Percentiles rank a stretch among this genome's conserved stretches.
These are phyloP conservation scores for Sphagnum contortum DNA, from an alignment of 225 moss, liverwort and hornwort genomes.

Conservation along the genomic window DNA sequence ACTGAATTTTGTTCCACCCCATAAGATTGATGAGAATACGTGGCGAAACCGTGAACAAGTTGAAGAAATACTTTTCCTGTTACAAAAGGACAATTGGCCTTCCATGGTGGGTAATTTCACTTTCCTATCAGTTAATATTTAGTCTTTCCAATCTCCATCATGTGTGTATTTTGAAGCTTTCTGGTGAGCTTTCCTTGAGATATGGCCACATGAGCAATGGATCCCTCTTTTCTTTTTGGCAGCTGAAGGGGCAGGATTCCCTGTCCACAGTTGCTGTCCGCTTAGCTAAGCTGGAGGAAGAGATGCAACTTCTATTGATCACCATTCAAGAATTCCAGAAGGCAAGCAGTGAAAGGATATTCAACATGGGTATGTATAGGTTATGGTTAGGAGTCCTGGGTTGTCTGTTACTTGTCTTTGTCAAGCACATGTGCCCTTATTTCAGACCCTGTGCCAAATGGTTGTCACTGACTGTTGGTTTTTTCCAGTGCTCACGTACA, in stretches of 20 bases:
- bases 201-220: no score
- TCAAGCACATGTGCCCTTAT: background rate
- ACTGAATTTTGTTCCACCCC: constrained; percentile 44
- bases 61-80: constrained; percentile 61
- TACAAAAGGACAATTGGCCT: constrained; percentile 63
- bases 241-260: constrained; percentile 35
- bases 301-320: constrained; percentile 24
- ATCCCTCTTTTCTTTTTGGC: constrained; percentile 2
- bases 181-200: background rate
- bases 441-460: background rate
- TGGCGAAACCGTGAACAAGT: constrained; percentile 93
- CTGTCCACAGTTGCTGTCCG: constrained; percentile 18
- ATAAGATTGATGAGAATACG: constrained; percentile 93
- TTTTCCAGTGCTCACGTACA: constrained; percentile 79
- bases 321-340: constrained; percentile 42
- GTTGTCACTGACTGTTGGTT: background rate
- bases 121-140: background rate
- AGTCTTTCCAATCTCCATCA: background rate
- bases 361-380: constrained; percentile 42
- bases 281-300: constrained; percentile 30
- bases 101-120: constrained; percentile 25
- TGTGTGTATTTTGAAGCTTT: background rate
- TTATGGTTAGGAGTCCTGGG: no score
- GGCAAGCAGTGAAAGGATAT: constrained; percentile 49
- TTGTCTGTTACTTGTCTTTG: no score